Evolutionary conservation across 1,139 yeast species (phyloP), one percentile per base, ranked within the genome.

Genomic region (Candida mesenterica): DNA sequence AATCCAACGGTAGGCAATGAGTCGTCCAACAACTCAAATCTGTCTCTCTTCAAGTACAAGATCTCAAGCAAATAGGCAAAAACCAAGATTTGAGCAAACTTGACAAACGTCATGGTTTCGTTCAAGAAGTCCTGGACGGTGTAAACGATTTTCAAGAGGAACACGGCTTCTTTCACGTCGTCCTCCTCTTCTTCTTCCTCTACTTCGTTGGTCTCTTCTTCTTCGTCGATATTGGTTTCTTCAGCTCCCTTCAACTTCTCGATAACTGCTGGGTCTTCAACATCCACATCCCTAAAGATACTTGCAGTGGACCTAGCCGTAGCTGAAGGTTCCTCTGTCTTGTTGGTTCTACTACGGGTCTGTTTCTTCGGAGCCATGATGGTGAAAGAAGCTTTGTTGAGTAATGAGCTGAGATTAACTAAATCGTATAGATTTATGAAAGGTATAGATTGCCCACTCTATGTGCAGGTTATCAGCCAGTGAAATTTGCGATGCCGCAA

Each of bases 61-160:
- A 68, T 50, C 43, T 70, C 67, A 14, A 52, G 29, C 13, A 64
- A 36, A 44, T 59, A 70, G 8, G 53, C 50, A 31, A 64, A 40
- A 16, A 59, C 50, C 41, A 68, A 45, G 28, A 65, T 15, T 45
- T 70, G 73, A n/a, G 61, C 55, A 35, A 61, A 60, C 33, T 57
- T 61, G 19, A 59, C 39, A 26, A 60, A 48, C 22, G 48, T 52
- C 53, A 70, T 41, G 30, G 64, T 50, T 8, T 59, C 66, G 41
- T 68, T 69, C 33, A 68, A 48, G 41, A 61, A 68, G 39, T 70
- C 75, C 42, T 70, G 75, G 7, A 56, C 46, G 14, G 48, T 47
- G 46, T 56, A 68, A 24, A 68, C 41, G 13, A 43, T 28, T 16
- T 40, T 46, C 16, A 41, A 15, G 3, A 40, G 27, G 15, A 41